Evolutionary conservation across 2,329 filamentous ascomycete species (phyloP).

Genomic region (Fusarium sp.): DNA sequence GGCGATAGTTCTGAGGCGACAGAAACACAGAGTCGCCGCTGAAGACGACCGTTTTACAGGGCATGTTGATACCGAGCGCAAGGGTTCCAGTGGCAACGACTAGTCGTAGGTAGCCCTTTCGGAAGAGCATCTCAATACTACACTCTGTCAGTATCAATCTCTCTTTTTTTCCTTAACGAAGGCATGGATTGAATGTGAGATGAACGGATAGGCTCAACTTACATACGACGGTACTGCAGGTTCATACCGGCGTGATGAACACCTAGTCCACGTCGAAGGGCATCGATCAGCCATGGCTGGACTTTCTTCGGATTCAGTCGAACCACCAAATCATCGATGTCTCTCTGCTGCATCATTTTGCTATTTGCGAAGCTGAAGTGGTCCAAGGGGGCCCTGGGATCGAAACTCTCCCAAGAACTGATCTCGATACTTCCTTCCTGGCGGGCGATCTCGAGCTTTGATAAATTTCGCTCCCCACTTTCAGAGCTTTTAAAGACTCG

Average conservation of each 20-base stretch:
- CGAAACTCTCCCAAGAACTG: slow-evolving; percentile 48
- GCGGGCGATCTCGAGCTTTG: slow-evolving; percentile 65
- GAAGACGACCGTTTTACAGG: slow-evolving; percentile 84
- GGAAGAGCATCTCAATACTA: slow-evolving; percentile 76
- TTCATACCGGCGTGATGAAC: slow-evolving; percentile 75
- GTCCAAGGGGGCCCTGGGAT: slow-evolving; percentile 70
- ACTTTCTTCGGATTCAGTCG: slow-evolving; percentile 67
- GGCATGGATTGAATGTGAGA: background rate
- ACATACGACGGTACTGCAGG: slow-evolving; percentile 72
- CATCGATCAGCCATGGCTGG: slow-evolving; percentile 63
- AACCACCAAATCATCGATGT: slow-evolving; percentile 50
- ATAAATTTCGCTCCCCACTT: slow-evolving; percentile 40
- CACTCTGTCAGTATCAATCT: slow-evolving; percentile 1
- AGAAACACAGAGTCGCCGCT: slow-evolving; percentile 77
- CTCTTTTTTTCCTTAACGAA: background rate
- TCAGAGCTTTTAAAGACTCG: background rate
- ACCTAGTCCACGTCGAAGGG: slow-evolving; percentile 74
- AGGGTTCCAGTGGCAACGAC: slow-evolving; percentile 81
- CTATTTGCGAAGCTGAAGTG: slow-evolving; percentile 73
- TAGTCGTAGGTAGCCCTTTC: slow-evolving; percentile 74
- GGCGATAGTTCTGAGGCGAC: slow-evolving; percentile 79
- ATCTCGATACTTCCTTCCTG: slow-evolving; percentile 65
- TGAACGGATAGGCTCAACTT: slow-evolving; percentile 38
- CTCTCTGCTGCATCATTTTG: slow-evolving; percentile 45
- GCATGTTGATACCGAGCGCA: slow-evolving; percentile 84